These are phyloP conservation scores for Viridothelium virens DNA, from an alignment of 495 filamentous ascomycete species.

Conservation along the genomic window DNA sequence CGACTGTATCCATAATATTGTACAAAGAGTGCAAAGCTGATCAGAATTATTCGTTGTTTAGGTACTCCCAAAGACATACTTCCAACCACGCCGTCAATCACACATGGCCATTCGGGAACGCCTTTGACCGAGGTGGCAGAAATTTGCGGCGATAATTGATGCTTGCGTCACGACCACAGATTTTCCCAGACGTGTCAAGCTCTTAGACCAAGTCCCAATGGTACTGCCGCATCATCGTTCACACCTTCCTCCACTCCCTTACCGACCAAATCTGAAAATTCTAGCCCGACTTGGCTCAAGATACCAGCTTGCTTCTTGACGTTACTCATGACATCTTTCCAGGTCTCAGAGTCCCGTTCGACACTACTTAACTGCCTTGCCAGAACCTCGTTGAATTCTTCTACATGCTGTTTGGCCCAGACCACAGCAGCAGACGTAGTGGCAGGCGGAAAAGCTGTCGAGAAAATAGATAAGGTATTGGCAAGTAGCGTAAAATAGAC, in stretches of 20 bases:
- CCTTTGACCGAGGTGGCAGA: too few species aligned
- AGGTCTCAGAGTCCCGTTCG: slow-evolving; percentile 57
- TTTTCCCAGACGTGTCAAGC: not conserved
- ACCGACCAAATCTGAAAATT: slow-evolving; percentile 69
- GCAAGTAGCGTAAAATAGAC: slow-evolving; percentile 68
- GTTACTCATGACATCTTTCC: slow-evolving; percentile 74
- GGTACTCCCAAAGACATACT: too few species aligned
- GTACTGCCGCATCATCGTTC: slow-evolving; percentile 3
- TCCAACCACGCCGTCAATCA: too few species aligned
- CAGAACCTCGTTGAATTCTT: slow-evolving; percentile 78
- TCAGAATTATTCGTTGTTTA: too few species aligned
- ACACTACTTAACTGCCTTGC: slow-evolving; percentile 76
- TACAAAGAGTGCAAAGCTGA: too few species aligned
- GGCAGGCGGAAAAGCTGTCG: slow-evolving; percentile 53
- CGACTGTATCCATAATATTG: too few species aligned
- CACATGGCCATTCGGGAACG: too few species aligned
- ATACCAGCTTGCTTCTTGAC: slow-evolving; percentile 73
- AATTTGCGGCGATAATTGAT: too few species aligned
- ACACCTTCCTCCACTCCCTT: slow-evolving; percentile 22
- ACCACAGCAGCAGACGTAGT: slow-evolving; percentile 72
- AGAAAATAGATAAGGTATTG: slow-evolving; percentile 23
- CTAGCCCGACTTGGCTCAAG: slow-evolving; percentile 77
- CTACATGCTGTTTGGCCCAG: slow-evolving; percentile 90
- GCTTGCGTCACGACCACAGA: not conserved
- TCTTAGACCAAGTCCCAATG: not conserved